Percentiles rank a stretch among this genome's conserved stretches.
These are phyloP conservation scores for Penicillium sp. DNA, from an alignment of 2,329 filamentous ascomycete species.

Conservation along the genomic window DNA sequence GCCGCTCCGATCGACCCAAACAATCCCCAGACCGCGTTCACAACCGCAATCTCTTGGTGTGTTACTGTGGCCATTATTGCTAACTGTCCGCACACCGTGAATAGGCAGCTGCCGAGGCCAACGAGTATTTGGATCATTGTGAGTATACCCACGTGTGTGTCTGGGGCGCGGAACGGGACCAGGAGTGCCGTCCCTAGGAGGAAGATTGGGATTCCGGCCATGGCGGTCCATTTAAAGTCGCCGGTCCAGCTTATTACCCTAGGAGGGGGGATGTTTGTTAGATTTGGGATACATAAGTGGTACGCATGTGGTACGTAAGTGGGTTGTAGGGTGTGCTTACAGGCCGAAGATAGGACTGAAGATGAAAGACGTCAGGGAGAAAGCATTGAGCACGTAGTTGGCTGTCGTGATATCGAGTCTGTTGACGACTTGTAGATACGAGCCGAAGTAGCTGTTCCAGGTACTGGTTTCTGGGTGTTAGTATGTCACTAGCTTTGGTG, in stretches of 20 bases:
- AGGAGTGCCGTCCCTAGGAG: constrained; percentile 7
- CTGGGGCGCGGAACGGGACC: constrained; percentile 4
- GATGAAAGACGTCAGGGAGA: constrained; percentile 8
- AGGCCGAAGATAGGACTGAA: constrained; percentile 10
- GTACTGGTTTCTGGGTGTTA: neutral
- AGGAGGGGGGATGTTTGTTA: neutral
- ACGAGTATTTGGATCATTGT: constrained; percentile 10
- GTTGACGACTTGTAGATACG: constrained; percentile 10
- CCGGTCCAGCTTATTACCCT: constrained; percentile 9
- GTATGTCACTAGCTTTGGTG: neutral
- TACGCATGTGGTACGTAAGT: no score
- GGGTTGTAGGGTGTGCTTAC: neutral
- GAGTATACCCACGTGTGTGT: constrained; percentile 6
- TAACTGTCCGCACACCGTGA: constrained; percentile 5
- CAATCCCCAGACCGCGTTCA: constrained; percentile 7
- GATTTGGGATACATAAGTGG: neutral
- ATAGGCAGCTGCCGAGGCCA: constrained; percentile 7
- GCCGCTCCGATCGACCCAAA: constrained; percentile 8
- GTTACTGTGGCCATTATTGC: constrained; percentile 9
- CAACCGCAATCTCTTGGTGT: constrained; percentile 9
- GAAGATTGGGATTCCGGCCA: constrained; percentile 8
- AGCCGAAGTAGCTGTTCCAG: constrained; percentile 10
- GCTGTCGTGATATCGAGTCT: constrained; percentile 6
- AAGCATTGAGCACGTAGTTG: constrained; percentile 7
- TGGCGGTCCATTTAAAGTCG: constrained; percentile 11